Evolutionary conservation across 192 early-diverging fungal species (phyloP).

Genomic region (Podila epigama): DNA sequence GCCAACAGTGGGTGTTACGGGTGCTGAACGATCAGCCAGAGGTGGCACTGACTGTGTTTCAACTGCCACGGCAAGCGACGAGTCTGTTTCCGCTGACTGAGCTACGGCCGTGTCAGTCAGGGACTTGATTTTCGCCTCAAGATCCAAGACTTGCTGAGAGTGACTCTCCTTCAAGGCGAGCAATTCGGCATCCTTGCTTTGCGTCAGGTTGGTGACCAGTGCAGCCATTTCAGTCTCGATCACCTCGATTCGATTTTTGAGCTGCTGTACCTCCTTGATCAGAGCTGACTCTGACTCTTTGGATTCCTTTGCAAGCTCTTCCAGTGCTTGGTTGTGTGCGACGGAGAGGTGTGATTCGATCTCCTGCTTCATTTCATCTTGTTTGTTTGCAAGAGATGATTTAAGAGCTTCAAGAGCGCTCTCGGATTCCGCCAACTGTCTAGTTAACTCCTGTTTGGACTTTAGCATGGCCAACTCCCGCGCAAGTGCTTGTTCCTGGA

Average conservation of each 20-base stretch:
- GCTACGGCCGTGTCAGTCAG: neutral
- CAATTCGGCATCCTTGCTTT: neutral
- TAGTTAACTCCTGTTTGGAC: neutral
- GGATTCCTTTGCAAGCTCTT: constrained; percentile 8
- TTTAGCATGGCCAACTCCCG: neutral
- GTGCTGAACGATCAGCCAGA: too few species aligned
- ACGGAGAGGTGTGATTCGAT: neutral
- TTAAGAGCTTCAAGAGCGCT: neutral
- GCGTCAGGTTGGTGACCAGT: too few species aligned
- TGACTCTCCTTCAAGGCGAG: neutral
- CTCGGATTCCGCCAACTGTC: neutral
- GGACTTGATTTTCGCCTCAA: neutral
- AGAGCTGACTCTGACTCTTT: constrained; percentile 11
- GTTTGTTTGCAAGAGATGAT: neutral
- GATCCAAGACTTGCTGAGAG: neutral
- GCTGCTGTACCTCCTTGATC: constrained; percentile 6
- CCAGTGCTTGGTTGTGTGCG: too few species aligned
- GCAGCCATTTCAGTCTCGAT: constrained; percentile 1
- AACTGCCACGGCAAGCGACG: neutral
- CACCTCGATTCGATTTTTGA: constrained; percentile 11
- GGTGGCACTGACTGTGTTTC: neutral
- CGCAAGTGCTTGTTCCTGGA: neutral
- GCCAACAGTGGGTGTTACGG: too few species aligned
- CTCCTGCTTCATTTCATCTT: neutral
- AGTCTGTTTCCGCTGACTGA: neutral